Evolutionary conservation across 2,329 filamentous ascomycete genomes (phyloP), one percentile per base, ranked within the genome.

Genomic region (Paraphoma chrysanthemicola): DNA sequence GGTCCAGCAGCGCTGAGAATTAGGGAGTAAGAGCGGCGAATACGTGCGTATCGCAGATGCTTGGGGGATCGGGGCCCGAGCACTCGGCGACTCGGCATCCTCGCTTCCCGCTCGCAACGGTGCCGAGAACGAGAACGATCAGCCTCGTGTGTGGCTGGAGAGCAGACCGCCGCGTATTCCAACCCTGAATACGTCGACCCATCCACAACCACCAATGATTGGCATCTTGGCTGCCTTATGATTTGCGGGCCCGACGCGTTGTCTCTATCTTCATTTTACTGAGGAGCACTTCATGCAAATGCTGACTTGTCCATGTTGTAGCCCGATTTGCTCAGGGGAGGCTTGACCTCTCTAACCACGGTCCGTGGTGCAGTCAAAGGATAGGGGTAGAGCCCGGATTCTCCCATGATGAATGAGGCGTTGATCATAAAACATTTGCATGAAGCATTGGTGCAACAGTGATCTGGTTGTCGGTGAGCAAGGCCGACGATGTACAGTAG

Each of bases 41-140:
- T 48, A 51, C 38, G 43, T 44, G 16, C 45, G 56, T 55, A 53
- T 59, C 36, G 53, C 6, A 38, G 16, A 28, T 47, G 44, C 42
- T 53, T 56, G 51, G 44, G 48, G 48, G 14, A 55, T 51, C 48
- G 29, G 39, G 46, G 8, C 39, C 17, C 31, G 28, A 28, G 44
- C 41, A 43, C 53, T 63, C 58, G 56, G 61, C 52, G 44, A 51
- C 54, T 61, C 58, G 61, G 58, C 51, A 45, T 33, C 33, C 49
- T 55, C 29, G 49, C 45, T 38, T 50, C 46, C 61, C 58, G 60
- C 50, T 47, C 29, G 30, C 9, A 33, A 30, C 53, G 48, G 44
- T 38, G n/a, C 36, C 48, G 18, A 48, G 48, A 29, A 50, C 44
- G 23, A 39, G 14, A 12, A 48, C 38, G 30, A 29, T 18, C 28